Base-by-base conservation (phyloP, 2,329 filamentous ascomycete genomes). In the Aspergillus novoparasiticus region DNA sequence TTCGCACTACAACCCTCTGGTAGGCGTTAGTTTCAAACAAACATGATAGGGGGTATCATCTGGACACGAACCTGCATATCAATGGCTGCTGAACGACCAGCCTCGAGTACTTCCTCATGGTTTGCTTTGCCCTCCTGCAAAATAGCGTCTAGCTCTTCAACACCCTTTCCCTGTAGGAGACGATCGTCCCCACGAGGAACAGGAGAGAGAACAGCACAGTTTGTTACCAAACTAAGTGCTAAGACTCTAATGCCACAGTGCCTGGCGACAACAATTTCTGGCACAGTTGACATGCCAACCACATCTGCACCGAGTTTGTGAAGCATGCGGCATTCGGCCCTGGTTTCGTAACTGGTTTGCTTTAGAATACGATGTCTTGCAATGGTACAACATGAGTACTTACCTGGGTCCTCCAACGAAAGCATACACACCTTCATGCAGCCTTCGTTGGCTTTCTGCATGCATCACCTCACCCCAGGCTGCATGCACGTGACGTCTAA, bases 241-340 rank as follows among this genome's bases (percentile, higher is more conserved):
- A 90, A 77, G 8, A 90, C 85, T 32, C 84, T 80, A 68, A 90
- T 83, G n/a, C 85, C 86, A 59, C 82, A 84, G 73, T 90, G 88
- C 66, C 88, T 82, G 36, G 88, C 88, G 19, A 88, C 86, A 57
- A 90, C 84, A 58, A 90, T 88, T 71, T 90, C 88, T 9, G 88
- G 88, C 32, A 90, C 87, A 0, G 88, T 90, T 36, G 86, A 89
- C 88, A 90, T 90, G 16, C 88, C 88, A 2, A 90, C 88, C n/a
- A 90, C 79, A 71, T 90, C 88, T n/a, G 87, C 87, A 8, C 88
- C 87, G 8, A 89, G 75, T 55, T 79, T 79, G 45, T 81, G 81
- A 63, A 90, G 79, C 83, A 89, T 84, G 21, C 87, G 83, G 71
- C 87, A 89, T 72, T 90, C 87, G 1, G 87, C 87, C 64, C 88